Evolutionary conservation across 83 land plant species (phyloP).

Genomic region (Larix sibirica): DNA sequence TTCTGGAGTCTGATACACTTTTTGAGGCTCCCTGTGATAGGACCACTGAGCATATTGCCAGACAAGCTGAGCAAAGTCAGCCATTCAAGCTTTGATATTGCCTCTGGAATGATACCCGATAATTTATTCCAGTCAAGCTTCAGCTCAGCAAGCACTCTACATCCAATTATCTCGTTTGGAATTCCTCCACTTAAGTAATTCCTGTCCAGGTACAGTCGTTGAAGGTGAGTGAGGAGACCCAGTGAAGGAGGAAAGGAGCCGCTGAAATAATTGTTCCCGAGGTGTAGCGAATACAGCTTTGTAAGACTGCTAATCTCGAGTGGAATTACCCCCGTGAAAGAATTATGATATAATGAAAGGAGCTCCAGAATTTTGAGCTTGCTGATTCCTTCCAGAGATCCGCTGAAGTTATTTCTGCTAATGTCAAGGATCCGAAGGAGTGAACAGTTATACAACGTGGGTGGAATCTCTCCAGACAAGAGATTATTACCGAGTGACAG

Average conservation of each 20-base stretch:
- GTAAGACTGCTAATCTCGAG: constrained; percentile 50
- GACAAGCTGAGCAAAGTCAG: constrained; percentile 36
- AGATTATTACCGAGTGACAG: constrained; percentile 30
- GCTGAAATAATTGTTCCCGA: constrained; percentile 34
- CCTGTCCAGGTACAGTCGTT: constrained; percentile 31
- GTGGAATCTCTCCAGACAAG: constrained; percentile 49
- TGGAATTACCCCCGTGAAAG: constrained; percentile 41
- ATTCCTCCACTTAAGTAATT: constrained; percentile 43
- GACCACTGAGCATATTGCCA: constrained; percentile 51
- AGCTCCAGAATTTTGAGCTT: constrained; percentile 29
- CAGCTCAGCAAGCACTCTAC: constrained; percentile 37
- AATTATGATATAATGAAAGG: constrained; percentile 20
- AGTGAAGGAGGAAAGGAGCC: constrained; percentile 48
- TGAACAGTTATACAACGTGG: constrained; percentile 52
- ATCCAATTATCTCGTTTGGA: constrained; percentile 29
- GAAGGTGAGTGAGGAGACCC: constrained; percentile 43
- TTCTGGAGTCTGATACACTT: constrained; percentile 15
- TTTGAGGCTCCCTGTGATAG: constrained; percentile 35
- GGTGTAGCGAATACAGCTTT: constrained; percentile 20
- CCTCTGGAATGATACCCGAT: constrained; percentile 48
- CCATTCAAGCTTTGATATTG: constrained; percentile 32
- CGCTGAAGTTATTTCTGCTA: constrained; percentile 37
- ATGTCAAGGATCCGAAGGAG: constrained; percentile 34
- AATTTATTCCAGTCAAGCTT: constrained; percentile 34
- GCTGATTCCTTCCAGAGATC: constrained; percentile 36